Percentiles rank a stretch among this genome's conserved stretches.
phyloP scores from a whole-genome alignment of 164 flowering plant genomes.

The Magnolia officinalis region DNA sequence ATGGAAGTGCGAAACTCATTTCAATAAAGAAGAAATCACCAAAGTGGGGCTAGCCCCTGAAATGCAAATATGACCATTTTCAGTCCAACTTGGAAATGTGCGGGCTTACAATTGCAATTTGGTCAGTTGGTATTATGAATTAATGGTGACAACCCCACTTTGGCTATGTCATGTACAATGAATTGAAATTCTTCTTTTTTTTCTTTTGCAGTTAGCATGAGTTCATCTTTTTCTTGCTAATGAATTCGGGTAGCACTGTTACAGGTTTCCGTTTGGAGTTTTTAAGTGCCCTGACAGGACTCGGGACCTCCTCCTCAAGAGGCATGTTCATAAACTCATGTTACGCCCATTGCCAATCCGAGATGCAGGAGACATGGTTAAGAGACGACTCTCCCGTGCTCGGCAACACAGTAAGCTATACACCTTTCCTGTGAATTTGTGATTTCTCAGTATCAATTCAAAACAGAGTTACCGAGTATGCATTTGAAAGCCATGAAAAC shows the following conservation, averaged over 20 bases:
- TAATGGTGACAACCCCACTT: no score
- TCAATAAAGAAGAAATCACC: no score
- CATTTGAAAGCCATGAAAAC: not conserved
- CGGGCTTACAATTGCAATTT: no score
- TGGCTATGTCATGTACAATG: no score
- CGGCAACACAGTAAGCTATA: conserved; percentile 40
- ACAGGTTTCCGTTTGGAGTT: conserved; percentile 66
- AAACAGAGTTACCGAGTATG: not conserved
- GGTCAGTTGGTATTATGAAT: no score
- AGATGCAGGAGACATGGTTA: conserved; percentile 76
- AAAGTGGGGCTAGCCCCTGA: no score
- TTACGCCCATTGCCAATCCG: conserved; percentile 89
- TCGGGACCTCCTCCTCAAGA: conserved; percentile 39
- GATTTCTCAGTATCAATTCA: not conserved
- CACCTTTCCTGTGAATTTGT: not conserved
- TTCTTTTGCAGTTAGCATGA: not conserved
- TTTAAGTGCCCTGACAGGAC: conserved; percentile 40
- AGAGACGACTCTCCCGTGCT: conserved; percentile 54
- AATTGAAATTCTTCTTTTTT: not conserved
- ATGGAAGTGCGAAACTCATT: no score
- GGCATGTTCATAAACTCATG: conserved; percentile 81
- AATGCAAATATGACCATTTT: no score
- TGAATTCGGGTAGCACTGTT: not conserved
- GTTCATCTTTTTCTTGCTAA: not conserved
- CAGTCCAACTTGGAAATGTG: no score